Conservation (phyloP, 768 basidiomycete genomes). For the Trametes sanguinea region DNA sequence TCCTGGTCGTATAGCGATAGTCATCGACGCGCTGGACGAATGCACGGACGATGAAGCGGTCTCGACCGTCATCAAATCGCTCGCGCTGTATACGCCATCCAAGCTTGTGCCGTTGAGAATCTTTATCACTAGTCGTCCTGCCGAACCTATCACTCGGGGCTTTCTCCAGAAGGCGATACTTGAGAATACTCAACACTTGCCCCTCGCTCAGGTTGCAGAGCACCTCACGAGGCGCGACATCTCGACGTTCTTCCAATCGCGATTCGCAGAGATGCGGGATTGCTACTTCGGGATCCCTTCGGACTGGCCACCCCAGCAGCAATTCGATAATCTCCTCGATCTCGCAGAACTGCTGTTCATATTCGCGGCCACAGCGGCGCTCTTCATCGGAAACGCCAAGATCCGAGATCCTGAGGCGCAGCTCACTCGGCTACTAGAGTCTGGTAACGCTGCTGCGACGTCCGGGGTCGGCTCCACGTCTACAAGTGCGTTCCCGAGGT, state of each 20-base stretch:
- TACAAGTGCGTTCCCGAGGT: neutral
- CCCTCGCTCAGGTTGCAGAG: neutral
- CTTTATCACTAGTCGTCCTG: constrained; percentile 22
- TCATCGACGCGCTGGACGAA: constrained; percentile 27
- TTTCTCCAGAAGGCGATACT: neutral
- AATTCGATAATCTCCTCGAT: neutral
- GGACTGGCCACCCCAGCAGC: constrained; percentile 3
- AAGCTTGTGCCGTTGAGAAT: constrained; percentile 11
- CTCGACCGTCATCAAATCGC: constrained; percentile 7
- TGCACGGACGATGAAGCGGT: constrained; percentile 11
- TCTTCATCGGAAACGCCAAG: constrained; percentile 20
- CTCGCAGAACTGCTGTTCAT: constrained; percentile 22
- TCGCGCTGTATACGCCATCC: neutral
- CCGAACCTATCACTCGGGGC: neutral
- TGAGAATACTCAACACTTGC: neutral
- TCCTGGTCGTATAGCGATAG: neutral
- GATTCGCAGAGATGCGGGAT: neutral
- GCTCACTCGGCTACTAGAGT: neutral
- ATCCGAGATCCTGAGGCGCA: neutral
- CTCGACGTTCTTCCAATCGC: neutral
- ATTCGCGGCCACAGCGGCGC: constrained; percentile 24
- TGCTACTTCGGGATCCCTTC: neutral
- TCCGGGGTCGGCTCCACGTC: neutral
- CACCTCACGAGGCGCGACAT: constrained; percentile 1
- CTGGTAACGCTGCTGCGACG: neutral